phyloP scores from a whole-genome alignment of 371 early-diverging fungal genomes.

The Mucor indicus region DNA sequence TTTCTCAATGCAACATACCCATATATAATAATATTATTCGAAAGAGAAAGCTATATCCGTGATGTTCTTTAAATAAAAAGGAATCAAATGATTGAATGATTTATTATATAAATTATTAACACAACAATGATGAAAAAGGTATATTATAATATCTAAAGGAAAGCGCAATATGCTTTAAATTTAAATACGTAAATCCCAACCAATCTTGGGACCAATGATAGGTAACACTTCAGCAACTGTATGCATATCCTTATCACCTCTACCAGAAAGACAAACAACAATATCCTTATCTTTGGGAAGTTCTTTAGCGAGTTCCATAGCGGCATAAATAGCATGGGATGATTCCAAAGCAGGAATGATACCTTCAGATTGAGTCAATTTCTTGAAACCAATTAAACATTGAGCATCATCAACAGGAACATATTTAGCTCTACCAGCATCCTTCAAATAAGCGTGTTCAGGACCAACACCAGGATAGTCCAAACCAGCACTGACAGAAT shows the following conservation, averaged over 20 bases:
- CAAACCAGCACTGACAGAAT: constrained; percentile 93
- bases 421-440: constrained; percentile 85
- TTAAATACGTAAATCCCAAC: constrained; percentile 86
- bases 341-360: constrained; percentile 96
- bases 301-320: constrained; percentile 74
- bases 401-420: constrained; percentile 82
- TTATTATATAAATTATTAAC: too few species aligned
- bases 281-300: constrained; percentile 80
- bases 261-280: constrained; percentile 88
- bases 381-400: constrained; percentile 86
- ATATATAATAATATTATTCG: too few species aligned
- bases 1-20: too few species aligned
- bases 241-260: constrained; percentile 97
- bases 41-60: too few species aligned
- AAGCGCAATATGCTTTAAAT: background rate
- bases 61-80: too few species aligned
- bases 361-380: constrained; percentile 86
- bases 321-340: constrained; percentile 88
- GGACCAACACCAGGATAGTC: constrained; percentile 98
- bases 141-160: too few species aligned
- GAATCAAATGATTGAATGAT: too few species aligned
- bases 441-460: constrained; percentile 92
- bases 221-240: constrained; percentile 92
- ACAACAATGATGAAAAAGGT: too few species aligned
- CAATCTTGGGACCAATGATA: constrained; percentile 84